These are phyloP conservation scores for Diaporthe vaccinii DNA, from an alignment of 2,329 filamentous ascomycete species.

Conservation along the genomic window DNA sequence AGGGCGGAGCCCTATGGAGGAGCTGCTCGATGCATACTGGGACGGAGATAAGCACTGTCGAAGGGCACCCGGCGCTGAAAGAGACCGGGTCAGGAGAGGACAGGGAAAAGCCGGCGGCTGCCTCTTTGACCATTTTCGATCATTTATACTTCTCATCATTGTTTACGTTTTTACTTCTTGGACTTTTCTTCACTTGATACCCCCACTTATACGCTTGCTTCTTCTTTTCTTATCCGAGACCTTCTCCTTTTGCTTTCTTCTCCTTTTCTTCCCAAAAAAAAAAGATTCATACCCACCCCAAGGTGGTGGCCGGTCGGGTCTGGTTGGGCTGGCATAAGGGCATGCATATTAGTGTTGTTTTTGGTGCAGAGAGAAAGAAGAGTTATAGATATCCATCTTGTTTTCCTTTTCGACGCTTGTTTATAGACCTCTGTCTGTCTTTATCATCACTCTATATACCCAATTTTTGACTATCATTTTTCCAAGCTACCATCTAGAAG, in stretches of 20 bases:
- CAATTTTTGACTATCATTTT: background rate
- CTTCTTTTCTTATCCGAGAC: background rate
- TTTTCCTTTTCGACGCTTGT: constrained; percentile 3
- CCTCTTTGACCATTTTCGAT: background rate
- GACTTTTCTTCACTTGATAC: constrained; percentile 34
- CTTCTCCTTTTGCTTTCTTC: background rate
- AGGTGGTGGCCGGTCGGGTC: constrained; percentile 33
- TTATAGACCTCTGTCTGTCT: constrained; percentile 35
- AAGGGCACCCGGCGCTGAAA: background rate
- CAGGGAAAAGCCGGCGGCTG: background rate
- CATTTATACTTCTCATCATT: background rate
- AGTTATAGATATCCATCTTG: constrained; percentile 15
- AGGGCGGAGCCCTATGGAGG: background rate
- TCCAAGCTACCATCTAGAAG: background rate
- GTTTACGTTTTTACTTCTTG: constrained; percentile 16
- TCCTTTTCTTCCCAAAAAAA: constrained; percentile 17
- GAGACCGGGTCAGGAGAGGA: background rate
- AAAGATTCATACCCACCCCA: constrained; percentile 34
- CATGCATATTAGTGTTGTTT: background rate
- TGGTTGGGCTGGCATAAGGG: constrained; percentile 15
- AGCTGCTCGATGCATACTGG: background rate
- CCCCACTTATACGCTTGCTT: constrained; percentile 22
- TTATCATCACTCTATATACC: constrained; percentile 33
- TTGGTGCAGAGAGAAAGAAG: constrained; percentile 1
- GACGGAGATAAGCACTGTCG: background rate